phyloP scores from a whole-genome alignment of 306 rosid species.

The Calophaca sinica region DNA sequence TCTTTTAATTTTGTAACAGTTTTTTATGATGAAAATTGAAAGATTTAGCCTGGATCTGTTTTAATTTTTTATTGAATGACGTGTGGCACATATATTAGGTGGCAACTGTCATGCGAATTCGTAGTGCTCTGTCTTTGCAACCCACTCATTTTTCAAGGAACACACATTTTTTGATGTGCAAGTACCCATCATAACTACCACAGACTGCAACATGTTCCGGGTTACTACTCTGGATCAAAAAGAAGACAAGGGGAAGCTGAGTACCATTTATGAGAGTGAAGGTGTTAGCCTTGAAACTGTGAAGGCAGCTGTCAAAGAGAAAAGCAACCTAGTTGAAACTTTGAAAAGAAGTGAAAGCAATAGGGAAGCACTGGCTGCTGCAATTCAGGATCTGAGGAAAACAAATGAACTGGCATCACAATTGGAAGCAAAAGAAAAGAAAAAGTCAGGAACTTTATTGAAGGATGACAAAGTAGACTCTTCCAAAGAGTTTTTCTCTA shows the following conservation, averaged over 20 bases:
- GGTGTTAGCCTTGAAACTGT: slow-evolving; percentile 64
- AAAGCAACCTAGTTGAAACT: slow-evolving; percentile 66
- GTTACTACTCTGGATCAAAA: slow-evolving; percentile 51
- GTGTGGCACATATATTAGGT: slow-evolving; percentile 56
- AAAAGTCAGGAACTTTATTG: slow-evolving; percentile 41
- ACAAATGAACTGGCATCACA: slow-evolving; percentile 75
- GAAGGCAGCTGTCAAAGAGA: slow-evolving; percentile 71
- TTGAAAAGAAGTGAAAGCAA: slow-evolving; percentile 86
- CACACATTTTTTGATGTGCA: slow-evolving; percentile 76
- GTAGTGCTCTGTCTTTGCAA: slow-evolving; percentile 70
- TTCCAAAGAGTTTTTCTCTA: slow-evolving; percentile 67
- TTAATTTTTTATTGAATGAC: slow-evolving; percentile 10
- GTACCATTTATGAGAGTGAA: slow-evolving; percentile 52
- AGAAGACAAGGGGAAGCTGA: slow-evolving; percentile 53
- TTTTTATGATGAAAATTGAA: slow-evolving; percentile 24
- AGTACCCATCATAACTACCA: slow-evolving; percentile 70
- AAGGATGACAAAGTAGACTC: slow-evolving; percentile 53
- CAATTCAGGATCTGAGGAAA: slow-evolving; percentile 70
- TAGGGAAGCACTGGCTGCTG: slow-evolving; percentile 75
- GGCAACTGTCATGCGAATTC: slow-evolving; percentile 82
- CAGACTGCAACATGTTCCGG: slow-evolving; percentile 64
- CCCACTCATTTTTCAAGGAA: slow-evolving; percentile 74
- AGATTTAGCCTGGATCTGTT: slow-evolving; percentile 15
- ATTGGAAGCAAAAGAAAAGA: slow-evolving; percentile 74
- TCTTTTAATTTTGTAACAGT: background rate